A percentile compares a stretch with the other conserved stretches of the same genome.
These are phyloP conservation scores for Venturia effusa DNA, from an alignment of 2,329 filamentous ascomycete species.

Conservation along the genomic window DNA sequence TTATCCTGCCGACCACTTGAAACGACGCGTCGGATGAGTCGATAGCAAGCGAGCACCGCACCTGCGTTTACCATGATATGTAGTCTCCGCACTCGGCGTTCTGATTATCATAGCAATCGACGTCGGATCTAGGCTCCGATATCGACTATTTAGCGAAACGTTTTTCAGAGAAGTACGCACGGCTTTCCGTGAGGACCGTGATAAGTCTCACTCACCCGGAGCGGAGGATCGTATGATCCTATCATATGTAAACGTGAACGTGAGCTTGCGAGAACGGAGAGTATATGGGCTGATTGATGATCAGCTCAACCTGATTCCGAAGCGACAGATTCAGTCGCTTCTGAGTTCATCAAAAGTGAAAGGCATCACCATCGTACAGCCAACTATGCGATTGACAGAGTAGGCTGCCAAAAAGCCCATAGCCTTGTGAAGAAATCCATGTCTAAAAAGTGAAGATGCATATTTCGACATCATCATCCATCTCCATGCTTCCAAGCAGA, in stretches of 20 bases:
- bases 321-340: not conserved
- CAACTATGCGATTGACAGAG: not conserved
- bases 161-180: not conserved
- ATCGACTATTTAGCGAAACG: not conserved
- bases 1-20: no score
- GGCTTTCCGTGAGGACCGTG: not conserved
- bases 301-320: not conserved
- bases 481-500: not conserved
- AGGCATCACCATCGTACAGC: no score
- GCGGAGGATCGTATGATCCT: not conserved
- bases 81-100: not conserved
- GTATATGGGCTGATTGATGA: not conserved
- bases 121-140: not conserved
- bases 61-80: no score
- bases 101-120: not conserved
- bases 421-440: not conserved
- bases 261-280: no score
- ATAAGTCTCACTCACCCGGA: not conserved
- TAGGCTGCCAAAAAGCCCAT: not conserved
- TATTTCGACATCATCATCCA: slow-evolving; percentile 2
- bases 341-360: not conserved
- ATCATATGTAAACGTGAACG: not conserved
- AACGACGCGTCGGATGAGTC: no score
- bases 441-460: slow-evolving; percentile 4
- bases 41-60: no score